Conservation (phyloP, 441 rosid genomes). For the Pelargonium citronellum region DNA sequence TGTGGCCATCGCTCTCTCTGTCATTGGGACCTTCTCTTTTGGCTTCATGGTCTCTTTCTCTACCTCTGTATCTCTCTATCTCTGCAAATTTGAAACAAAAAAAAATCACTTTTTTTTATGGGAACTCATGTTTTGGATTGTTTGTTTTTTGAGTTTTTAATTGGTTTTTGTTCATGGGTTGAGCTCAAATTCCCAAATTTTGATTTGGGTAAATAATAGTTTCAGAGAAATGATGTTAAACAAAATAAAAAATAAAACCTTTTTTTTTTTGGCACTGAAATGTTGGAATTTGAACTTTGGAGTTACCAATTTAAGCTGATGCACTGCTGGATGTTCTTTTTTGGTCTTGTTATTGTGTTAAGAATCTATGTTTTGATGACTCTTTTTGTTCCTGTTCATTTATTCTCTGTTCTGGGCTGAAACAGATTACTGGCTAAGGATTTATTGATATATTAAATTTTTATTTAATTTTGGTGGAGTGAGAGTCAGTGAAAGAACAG, state of each 20-base stretch:
- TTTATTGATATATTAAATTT: no score
- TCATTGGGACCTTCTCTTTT: slow-evolving; percentile 64
- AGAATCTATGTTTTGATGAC: no score
- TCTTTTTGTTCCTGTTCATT: no score
- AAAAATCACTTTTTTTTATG: neutral
- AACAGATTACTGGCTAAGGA: no score
- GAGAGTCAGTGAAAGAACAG: neutral
- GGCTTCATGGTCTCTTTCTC: slow-evolving; percentile 56
- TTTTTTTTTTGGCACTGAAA: no score
- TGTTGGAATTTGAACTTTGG: neutral
- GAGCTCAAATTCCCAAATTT: neutral
- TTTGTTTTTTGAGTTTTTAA: neutral
- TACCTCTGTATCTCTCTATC: neutral
- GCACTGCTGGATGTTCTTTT: neutral
- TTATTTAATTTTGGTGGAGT: no score
- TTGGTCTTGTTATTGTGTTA: no score
- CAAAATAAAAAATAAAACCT: no score
- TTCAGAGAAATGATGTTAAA: no score
- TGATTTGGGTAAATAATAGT: neutral
- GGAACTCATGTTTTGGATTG: neutral
- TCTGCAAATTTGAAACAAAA: neutral
- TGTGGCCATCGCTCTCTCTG: slow-evolving; percentile 59
- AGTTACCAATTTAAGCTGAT: neutral
- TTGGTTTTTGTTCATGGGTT: neutral
- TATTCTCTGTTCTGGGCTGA: no score